Conservation (phyloP, 805 yeast genomes). For the Wilhelminamyces savonicus region DNA sequence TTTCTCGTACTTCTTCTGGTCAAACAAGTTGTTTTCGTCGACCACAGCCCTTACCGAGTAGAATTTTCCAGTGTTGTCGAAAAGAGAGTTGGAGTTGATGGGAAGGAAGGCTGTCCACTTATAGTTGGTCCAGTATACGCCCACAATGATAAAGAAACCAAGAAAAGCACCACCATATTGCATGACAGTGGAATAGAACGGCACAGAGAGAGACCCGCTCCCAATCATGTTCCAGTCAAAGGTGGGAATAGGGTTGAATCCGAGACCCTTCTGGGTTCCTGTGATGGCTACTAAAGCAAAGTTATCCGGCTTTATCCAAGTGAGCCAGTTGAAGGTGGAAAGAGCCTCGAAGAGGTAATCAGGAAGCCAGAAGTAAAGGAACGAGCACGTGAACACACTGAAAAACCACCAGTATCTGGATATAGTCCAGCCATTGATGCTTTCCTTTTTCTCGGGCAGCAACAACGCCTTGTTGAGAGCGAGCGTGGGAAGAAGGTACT, state of each 20-base stretch:
- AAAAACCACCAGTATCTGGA: conserved; percentile 17
- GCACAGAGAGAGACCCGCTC: not conserved
- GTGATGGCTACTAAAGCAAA: conserved; percentile 17
- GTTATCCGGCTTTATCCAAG: conserved; percentile 24
- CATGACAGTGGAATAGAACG: conserved; percentile 4
- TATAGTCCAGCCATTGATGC: conserved; percentile 26
- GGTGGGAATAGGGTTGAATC: conserved; percentile 23
- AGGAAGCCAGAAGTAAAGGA: conserved; percentile 25
- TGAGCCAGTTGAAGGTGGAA: conserved; percentile 24
- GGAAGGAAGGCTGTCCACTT: conserved; percentile 22
- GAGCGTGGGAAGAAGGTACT: conserved; percentile 24
- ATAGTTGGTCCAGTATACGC: conserved; percentile 13
- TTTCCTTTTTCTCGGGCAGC: conserved; percentile 22
- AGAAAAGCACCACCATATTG: conserved; percentile 11
- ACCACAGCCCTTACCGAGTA: conserved; percentile 2
- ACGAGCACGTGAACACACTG: conserved; percentile 10
- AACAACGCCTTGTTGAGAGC: conserved; percentile 23
- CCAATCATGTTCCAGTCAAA: conserved; percentile 22
- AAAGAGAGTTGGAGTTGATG: conserved; percentile 3
- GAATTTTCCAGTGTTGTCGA: conserved; percentile 4
- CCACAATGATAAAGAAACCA: conserved; percentile 13
- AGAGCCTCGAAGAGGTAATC: conserved; percentile 18
- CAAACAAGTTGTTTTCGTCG: conserved; percentile 5
- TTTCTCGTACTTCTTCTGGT: conserved; percentile 13
- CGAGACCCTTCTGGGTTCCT: conserved; percentile 20